Percentiles rank a stretch among this genome's conserved stretches.
Conservation (phyloP, 257 asterid genomes). For the Nicotiana noctiflora region DNA sequence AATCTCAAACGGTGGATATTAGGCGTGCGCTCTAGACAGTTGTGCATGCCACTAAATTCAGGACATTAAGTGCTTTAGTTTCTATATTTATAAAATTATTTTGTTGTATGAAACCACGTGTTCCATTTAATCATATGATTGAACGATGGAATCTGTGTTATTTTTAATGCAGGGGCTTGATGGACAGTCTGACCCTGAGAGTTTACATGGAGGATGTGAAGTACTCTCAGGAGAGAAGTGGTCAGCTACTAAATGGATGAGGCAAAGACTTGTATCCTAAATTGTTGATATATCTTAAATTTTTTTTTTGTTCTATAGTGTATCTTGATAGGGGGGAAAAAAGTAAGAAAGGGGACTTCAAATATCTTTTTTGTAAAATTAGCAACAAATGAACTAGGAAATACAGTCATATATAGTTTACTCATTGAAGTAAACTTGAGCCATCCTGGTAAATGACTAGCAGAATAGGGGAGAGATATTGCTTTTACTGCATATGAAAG, state of each 20-base stretch:
- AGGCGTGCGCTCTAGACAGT: background rate
- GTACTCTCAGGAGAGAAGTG: constrained; percentile 82
- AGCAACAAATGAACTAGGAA: background rate
- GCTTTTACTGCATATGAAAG: too few relatives aligned
- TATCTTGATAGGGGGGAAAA: background rate
- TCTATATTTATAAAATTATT: background rate
- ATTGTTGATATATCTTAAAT: background rate
- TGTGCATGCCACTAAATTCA: background rate
- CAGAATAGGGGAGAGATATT: too few relatives aligned
- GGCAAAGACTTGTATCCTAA: constrained; percentile 42
- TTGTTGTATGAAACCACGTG: background rate
- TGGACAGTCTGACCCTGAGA: constrained; percentile 63
- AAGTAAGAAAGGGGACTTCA: background rate
- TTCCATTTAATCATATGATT: background rate
- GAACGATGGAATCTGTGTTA: background rate
- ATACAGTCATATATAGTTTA: background rate
- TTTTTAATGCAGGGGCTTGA: constrained; percentile 55
- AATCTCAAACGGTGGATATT: background rate
- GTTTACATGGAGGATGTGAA: constrained; percentile 82
- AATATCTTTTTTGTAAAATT: background rate
- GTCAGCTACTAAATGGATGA: constrained; percentile 96
- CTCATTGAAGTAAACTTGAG: background rate
- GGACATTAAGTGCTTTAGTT: background rate
- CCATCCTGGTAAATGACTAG: background rate
- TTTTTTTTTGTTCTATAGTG: background rate